These are phyloP conservation scores for Solanum gandarillasii DNA, from an alignment of 257 asterid species.

Conservation along the genomic window DNA sequence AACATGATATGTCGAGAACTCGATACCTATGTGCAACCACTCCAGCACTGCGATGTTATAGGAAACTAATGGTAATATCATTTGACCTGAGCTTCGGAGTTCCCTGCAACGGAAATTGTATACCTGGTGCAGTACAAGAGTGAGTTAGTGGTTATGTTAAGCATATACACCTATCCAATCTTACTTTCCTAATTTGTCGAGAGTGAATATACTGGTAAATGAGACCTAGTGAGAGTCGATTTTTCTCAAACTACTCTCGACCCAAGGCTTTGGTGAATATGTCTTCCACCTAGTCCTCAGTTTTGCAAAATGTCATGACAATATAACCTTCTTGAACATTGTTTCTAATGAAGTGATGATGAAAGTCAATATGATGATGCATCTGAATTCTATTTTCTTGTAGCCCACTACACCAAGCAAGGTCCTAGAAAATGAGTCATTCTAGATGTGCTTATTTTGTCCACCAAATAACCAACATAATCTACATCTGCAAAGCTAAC, in stretches of 20 bases:
- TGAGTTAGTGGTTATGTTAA: neutral
- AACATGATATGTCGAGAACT: neutral
- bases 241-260: neutral
- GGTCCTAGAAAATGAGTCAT: neutral
- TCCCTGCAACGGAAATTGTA: neutral
- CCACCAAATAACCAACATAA: neutral
- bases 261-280: neutral
- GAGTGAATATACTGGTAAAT: too few species aligned
- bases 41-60: neutral
- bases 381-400: too few species aligned
- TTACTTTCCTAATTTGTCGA: neutral
- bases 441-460: too few species aligned
- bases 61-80: neutral
- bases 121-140: neutral
- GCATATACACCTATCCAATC: neutral
- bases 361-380: neutral
- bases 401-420: neutral
- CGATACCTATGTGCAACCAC: neutral
- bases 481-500: neutral
- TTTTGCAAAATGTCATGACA: too few species aligned
- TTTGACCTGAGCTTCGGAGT: neutral
- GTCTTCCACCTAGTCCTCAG: neutral
- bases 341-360: neutral
- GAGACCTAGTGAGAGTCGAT: neutral
- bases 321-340: too few species aligned